Evolutionary conservation across 192 early-diverging fungal genomes (phyloP), one percentile per base, ranked within the genome.

Genomic region (Physocladia obscura): DNA sequence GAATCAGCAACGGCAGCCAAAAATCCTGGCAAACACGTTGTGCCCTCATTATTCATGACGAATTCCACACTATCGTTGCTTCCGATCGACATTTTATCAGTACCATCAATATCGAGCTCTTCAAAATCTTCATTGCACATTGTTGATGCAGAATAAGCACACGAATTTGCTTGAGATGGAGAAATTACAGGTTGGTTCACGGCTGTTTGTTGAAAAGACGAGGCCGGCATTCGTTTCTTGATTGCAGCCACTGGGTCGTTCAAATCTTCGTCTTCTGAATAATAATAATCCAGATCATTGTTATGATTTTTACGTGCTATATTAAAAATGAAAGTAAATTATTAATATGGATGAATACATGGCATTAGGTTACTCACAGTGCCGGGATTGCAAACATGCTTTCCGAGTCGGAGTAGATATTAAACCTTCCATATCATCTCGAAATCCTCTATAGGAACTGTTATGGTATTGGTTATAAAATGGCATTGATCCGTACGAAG

Each of bases 181-280:
- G 57, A 58, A 29, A 11, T 8, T 8, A 34, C 17, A 37, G 57
- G 57, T 22, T 32, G 11, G 34, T 24, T 8, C 13, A 17, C 8
- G 4, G 51, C 15, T 54, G 40, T 13, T 8, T 8, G 40, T 19
- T 44, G 40, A n/a, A 44, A 44, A n/a, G 40, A n/a, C 8, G 40
- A n/a, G 8, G 40, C 11, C 19, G 40, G 40, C 19, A n/a, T 19
- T 44, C 11, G 40, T 8, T 44, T 13, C 19, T 8, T 22, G 51
- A 26, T 8, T 8, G 51, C 5, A 8, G 22, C 26, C 26, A 26
- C 26, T 54, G 51, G 13, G 22, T 54, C 51, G 34, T 68, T 54
- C 65, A 54, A n/a, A 27, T 68, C 65, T 37, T 68, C 65, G 26
- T 68, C 65, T 68, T 68, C 65, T n/a, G 65, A 68, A 37, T 57